phyloP scores from a whole-genome alignment of 768 basidiomycete genomes.

The Russula vinacea region DNA sequence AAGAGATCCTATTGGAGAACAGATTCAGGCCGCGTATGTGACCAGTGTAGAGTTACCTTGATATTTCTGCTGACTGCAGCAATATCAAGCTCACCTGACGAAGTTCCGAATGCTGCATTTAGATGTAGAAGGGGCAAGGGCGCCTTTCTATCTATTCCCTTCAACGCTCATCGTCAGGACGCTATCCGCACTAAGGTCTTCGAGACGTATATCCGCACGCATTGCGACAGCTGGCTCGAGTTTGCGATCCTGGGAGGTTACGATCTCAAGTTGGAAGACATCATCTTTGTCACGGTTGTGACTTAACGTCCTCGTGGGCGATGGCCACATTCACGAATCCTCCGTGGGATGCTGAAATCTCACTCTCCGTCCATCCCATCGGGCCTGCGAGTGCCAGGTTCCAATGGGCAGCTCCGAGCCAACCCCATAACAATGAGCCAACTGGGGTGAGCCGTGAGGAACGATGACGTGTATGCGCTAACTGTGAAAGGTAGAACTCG shows the following conservation, averaged over 20 bases:
- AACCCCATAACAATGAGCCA: conserved; percentile 16
- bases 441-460: neutral
- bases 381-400: neutral
- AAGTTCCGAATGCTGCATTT: neutral
- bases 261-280: conserved; percentile 22
- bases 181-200: conserved; percentile 24
- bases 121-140: conserved; percentile 17
- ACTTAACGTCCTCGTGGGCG: conserved; percentile 27
- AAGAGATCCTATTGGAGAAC: neutral
- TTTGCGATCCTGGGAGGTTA: neutral
- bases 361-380: neutral
- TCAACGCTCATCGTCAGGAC: conserved; percentile 10
- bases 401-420: conserved; percentile 8
- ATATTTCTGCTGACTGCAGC: neutral
- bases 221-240: conserved; percentile 28
- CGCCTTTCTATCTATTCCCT: conserved; percentile 22
- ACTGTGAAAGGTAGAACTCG: conserved; percentile 7
- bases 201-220: conserved; percentile 23
- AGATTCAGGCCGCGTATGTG: conserved; percentile 19
- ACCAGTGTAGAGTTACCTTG: neutral
- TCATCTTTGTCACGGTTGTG: conserved; percentile 30
- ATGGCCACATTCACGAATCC: conserved; percentile 24
- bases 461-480: neutral
- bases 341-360: conserved; percentile 14
- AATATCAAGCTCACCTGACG: conserved; percentile 10